phyloP scores from a whole-genome alignment of 179 eudicot genomes.

The Actinidia arguta region DNA sequence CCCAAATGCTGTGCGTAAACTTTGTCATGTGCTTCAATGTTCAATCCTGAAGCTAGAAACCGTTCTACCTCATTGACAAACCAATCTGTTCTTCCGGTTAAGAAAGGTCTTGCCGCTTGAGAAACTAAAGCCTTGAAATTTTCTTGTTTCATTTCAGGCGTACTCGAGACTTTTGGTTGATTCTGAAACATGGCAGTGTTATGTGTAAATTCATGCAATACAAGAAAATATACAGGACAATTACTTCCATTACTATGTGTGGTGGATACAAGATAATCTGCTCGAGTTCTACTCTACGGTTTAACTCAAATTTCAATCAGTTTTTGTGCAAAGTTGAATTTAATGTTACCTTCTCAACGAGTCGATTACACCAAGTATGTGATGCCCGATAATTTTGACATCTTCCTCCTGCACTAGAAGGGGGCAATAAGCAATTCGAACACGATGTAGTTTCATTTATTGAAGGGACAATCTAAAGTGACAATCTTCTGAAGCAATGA shows the following conservation, averaged over 20 bases:
- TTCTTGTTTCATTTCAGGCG: slow-evolving; percentile 48
- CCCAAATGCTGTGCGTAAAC: slow-evolving; percentile 33
- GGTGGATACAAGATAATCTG: background rate
- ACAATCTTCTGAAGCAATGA: background rate
- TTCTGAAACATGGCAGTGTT: slow-evolving; percentile 42
- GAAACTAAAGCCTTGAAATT: slow-evolving; percentile 58
- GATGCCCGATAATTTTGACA: slow-evolving; percentile 81
- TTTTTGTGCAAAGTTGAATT: background rate
- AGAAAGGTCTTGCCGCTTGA: slow-evolving; percentile 74
- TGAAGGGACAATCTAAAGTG: background rate
- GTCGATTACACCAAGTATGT: slow-evolving; percentile 75
- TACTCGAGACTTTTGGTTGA: slow-evolving; percentile 33
- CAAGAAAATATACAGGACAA: background rate
- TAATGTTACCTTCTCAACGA: slow-evolving; percentile 64
- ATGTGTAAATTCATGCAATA: background rate
- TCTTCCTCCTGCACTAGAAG: slow-evolving; percentile 76
- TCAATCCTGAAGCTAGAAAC: slow-evolving; percentile 84
- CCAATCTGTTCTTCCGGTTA: slow-evolving; percentile 69
- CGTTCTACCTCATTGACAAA: slow-evolving; percentile 63
- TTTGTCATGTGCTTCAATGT: slow-evolving; percentile 74
- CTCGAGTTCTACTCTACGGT: background rate
- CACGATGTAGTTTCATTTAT: background rate
- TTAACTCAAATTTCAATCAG: background rate
- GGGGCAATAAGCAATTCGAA: background rate
- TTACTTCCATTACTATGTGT: no score